These are phyloP conservation scores for Coemansia sp. DNA, from an alignment of 192 early-diverging fungal genomes.

Conservation along the genomic window DNA sequence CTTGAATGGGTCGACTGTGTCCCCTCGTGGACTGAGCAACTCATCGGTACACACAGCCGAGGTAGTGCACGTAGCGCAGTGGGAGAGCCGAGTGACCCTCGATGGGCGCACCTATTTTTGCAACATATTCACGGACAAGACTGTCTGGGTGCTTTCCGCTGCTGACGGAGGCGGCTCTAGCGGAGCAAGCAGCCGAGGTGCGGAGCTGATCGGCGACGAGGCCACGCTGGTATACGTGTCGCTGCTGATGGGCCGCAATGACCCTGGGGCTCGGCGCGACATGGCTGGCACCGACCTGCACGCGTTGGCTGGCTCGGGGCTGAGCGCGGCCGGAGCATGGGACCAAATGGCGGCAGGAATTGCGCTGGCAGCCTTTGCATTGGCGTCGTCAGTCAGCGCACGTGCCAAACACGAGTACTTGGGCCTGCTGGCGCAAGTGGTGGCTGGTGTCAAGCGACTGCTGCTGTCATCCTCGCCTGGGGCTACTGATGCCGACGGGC, in stretches of 20 bases:
- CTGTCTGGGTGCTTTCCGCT: constrained; percentile 57
- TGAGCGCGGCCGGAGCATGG: constrained; percentile 52
- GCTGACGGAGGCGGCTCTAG: constrained; percentile 43
- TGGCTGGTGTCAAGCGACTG: constrained; percentile 80
- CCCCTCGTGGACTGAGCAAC: constrained; percentile 13
- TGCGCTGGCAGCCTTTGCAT: constrained; percentile 55
- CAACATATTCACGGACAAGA: constrained; percentile 69
- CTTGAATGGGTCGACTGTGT: constrained; percentile 12
- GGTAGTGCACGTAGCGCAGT: constrained; percentile 45
- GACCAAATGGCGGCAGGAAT: constrained; percentile 52
- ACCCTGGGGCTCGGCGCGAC: background rate
- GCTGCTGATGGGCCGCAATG: constrained; percentile 29
- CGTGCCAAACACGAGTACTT: constrained; percentile 58
- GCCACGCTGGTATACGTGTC: constrained; percentile 40
- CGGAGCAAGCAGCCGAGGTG: background rate
- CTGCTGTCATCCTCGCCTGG: constrained; percentile 65
- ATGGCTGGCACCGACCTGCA: background rate
- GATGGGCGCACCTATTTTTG: constrained; percentile 65
- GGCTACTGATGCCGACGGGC: constrained; percentile 66
- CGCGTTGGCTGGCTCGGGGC: background rate
- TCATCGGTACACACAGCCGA: constrained; percentile 2
- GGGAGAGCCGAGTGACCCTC: constrained; percentile 59
- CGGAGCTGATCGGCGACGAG: constrained; percentile 51
- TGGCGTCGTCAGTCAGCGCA: constrained; percentile 56
- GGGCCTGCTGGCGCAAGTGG: constrained; percentile 58